phyloP scores from a whole-genome alignment of 2,329 filamentous ascomycete species.

The Xylaria sp. region DNA sequence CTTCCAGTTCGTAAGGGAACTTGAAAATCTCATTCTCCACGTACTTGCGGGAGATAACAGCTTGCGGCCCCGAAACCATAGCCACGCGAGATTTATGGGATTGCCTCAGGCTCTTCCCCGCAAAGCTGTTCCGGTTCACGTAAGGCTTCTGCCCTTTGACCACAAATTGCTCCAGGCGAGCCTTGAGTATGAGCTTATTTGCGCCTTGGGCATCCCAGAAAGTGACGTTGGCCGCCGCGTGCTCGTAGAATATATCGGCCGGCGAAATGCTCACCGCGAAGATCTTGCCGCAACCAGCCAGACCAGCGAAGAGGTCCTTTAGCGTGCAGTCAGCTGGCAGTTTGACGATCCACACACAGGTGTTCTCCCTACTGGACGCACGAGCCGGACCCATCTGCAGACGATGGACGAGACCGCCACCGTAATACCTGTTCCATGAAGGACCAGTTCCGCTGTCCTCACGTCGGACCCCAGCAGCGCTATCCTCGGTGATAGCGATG shows the following conservation, averaged over 20 bases:
- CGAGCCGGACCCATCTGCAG: too few relatives aligned
- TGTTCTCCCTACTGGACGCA: neutral
- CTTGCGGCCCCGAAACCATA: neutral
- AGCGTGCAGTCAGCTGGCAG: neutral
- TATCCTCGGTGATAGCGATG: too few relatives aligned
- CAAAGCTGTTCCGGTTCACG: neutral
- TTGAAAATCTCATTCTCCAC: neutral
- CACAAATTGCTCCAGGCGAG: neutral
- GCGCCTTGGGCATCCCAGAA: neutral
- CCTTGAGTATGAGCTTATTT: neutral
- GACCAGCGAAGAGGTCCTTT: neutral
- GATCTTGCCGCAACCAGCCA: slow-evolving; percentile 8
- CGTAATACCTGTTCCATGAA: too few relatives aligned
- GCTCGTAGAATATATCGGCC: neutral
- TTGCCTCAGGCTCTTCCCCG: neutral
- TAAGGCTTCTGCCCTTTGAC: neutral
- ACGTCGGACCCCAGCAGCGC: too few relatives aligned
- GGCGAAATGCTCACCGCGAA: neutral
- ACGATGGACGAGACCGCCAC: neutral
- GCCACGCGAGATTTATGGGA: slow-evolving; percentile 4
- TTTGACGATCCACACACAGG: neutral
- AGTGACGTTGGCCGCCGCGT: neutral
- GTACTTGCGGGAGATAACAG: neutral
- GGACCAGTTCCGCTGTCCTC: too few relatives aligned
- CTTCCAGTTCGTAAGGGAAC: slow-evolving; percentile 1